Conservation (phyloP, 768 basidiomycete species). For the Dioszegia crocea region DNA sequence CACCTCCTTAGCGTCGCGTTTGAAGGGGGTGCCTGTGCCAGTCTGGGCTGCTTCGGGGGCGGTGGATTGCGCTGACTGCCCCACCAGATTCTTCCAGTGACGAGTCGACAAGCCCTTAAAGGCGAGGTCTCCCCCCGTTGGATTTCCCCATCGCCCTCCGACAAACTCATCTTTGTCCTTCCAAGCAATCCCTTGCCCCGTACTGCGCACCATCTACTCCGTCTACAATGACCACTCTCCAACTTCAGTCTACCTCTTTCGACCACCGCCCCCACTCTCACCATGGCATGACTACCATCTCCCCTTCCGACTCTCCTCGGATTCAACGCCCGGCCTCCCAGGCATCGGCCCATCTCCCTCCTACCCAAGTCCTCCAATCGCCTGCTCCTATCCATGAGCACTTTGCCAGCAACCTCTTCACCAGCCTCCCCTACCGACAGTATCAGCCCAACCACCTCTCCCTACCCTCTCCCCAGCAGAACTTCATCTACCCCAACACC, state of each 20-base stretch:
- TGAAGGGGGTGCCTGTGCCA: conserved; percentile 28
- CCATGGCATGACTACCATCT: conserved; percentile 27
- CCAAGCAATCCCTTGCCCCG: conserved; percentile 30
- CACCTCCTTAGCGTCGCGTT: conserved; percentile 11
- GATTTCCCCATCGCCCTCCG: conserved; percentile 17
- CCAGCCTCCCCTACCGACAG: not conserved
- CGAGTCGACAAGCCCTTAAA: not conserved
- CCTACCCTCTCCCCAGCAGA: conserved; percentile 12
- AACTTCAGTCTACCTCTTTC: conserved; percentile 18
- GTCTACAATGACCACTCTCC: conserved; percentile 18
- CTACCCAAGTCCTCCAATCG: conserved; percentile 17
- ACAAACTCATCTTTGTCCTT: conserved; percentile 25
- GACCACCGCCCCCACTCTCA: conserved; percentile 29
- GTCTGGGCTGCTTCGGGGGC: conserved; percentile 7
- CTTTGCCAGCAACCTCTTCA: not conserved
- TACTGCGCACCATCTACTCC: conserved; percentile 3
- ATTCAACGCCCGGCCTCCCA: conserved; percentile 32
- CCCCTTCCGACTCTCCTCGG: conserved; percentile 30
- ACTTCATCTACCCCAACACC: conserved; percentile 17
- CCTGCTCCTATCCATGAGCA: conserved; percentile 16
- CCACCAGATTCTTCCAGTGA: not conserved
- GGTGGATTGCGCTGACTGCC: conserved; percentile 15
- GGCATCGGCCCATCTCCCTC: conserved; percentile 29
- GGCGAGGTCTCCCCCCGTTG: conserved; percentile 21
- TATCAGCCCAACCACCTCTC: conserved; percentile 13